phyloP scores from a whole-genome alignment of 371 early-diverging fungal species.

The Nematocida major region DNA sequence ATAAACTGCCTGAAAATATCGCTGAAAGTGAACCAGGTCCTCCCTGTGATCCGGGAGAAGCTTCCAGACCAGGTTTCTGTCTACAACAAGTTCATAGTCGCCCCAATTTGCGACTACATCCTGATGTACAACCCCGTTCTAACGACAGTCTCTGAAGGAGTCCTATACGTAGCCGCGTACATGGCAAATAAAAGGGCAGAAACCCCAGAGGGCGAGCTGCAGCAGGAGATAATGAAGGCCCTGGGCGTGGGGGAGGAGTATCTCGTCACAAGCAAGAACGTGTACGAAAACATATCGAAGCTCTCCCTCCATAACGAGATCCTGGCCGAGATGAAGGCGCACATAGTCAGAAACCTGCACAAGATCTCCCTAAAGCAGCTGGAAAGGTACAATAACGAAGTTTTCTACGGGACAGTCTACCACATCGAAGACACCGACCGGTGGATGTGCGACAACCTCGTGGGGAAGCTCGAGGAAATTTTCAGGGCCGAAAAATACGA shows the following conservation, averaged over 20 bases:
- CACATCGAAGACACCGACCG: conserved; percentile 29
- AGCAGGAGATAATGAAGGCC: neutral
- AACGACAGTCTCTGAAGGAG: neutral
- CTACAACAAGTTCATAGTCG: neutral
- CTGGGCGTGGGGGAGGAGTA: neutral
- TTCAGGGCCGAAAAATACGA: neutral
- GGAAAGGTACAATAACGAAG: conserved; percentile 10
- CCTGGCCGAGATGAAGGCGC: neutral
- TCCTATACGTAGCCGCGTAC: conserved; percentile 3
- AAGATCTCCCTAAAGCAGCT: neutral
- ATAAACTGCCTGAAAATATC: neutral
- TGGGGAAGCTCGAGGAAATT: neutral
- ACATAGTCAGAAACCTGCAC: neutral
- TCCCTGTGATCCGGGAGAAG: neutral
- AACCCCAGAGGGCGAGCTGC: neutral
- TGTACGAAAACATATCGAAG: conserved; percentile 12
- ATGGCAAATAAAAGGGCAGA: neutral
- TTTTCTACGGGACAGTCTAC: conserved; percentile 48
- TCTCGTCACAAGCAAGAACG: neutral
- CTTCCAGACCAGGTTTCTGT: conserved; percentile 15
- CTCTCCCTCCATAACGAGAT: conserved; percentile 34
- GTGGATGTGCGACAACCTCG: conserved; percentile 42
- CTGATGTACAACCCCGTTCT: neutral
- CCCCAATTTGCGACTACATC: neutral
- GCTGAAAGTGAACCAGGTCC: conserved; percentile 3